These are phyloP conservation scores for Dalechampia spathulata DNA, from an alignment of 441 rosid genomes.

Conservation along the genomic window DNA sequence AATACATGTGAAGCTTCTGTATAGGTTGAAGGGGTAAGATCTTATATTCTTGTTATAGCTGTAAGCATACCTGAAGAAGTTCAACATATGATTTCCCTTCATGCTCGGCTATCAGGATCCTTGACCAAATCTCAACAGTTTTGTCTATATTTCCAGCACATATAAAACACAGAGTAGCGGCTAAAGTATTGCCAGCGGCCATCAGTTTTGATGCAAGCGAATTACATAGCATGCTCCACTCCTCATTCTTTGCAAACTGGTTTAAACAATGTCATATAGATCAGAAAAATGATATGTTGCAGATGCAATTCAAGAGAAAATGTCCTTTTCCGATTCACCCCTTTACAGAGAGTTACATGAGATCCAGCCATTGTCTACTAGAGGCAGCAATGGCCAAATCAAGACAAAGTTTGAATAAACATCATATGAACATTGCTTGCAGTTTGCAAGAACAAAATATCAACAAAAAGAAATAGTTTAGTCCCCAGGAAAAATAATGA, in stretches of 20 bases:
- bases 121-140: conserved; percentile 98
- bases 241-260: conserved; percentile 93
- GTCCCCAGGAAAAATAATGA: background rate
- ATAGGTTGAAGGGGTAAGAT: background rate
- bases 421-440: background rate
- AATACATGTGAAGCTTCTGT: conserved; percentile 9
- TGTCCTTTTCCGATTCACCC: background rate
- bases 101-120: conserved; percentile 51
- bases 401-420: background rate
- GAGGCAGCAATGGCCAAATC: background rate
- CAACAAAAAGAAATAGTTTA: background rate
- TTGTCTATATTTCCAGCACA: conserved; percentile 97
- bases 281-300: background rate
- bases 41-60: conserved; percentile 11
- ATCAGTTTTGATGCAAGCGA: conserved; percentile 78
- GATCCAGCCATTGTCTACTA: background rate
- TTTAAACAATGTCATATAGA: conserved; percentile 15
- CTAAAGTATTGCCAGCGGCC: conserved; percentile 68
- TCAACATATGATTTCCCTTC: conserved; percentile 82
- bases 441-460: background rate
- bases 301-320: background rate
- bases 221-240: conserved; percentile 82
- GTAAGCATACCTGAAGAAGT: conserved; percentile 71
- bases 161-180: conserved; percentile 93
- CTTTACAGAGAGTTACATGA: background rate